Evolutionary conservation across 495 filamentous ascomycete genomes (phyloP).

Genomic region (Daldinia bambusicola): DNA sequence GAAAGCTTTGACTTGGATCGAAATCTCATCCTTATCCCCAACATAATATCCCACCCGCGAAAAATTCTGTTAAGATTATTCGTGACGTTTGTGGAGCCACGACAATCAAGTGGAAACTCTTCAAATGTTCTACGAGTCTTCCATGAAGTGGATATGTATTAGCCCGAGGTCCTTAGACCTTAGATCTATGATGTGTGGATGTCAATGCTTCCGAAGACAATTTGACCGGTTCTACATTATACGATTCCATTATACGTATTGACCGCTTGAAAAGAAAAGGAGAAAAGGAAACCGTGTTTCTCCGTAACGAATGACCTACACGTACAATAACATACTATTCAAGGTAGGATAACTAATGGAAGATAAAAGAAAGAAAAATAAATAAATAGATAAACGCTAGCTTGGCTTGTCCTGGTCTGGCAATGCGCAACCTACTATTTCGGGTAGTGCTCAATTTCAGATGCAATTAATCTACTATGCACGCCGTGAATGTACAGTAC

Average conservation of each 20-base stretch:
- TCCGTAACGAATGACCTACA: background rate
- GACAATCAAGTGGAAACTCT: conserved; percentile 38
- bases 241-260: conserved; percentile 5
- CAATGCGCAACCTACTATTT: conserved; percentile 40
- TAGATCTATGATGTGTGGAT: conserved; percentile 6
- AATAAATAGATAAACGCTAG: conserved; percentile 12
- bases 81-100: conserved; percentile 39
- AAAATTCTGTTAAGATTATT: conserved; percentile 36
- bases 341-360: background rate
- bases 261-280: conserved; percentile 11
- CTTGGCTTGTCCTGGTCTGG: conserved; percentile 37
- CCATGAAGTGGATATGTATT: conserved; percentile 30
- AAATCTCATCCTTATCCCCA: conserved; percentile 39
- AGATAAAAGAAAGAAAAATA: conserved; percentile 9
- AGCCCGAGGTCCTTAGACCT: conserved; percentile 9
- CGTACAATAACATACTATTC: conserved; percentile 1
- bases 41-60: conserved; percentile 37
- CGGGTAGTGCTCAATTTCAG: conserved; percentile 43
- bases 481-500: conserved; percentile 37
- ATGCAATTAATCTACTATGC: conserved; percentile 44
- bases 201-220: background rate
- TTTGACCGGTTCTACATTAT: conserved; percentile 1
- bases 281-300: background rate
- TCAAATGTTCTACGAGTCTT: conserved; percentile 40
- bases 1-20: conserved; percentile 38